Evolutionary conservation across 2,329 filamentous ascomycete species (phyloP).

Genomic region (Aureobasidium sp.): DNA sequence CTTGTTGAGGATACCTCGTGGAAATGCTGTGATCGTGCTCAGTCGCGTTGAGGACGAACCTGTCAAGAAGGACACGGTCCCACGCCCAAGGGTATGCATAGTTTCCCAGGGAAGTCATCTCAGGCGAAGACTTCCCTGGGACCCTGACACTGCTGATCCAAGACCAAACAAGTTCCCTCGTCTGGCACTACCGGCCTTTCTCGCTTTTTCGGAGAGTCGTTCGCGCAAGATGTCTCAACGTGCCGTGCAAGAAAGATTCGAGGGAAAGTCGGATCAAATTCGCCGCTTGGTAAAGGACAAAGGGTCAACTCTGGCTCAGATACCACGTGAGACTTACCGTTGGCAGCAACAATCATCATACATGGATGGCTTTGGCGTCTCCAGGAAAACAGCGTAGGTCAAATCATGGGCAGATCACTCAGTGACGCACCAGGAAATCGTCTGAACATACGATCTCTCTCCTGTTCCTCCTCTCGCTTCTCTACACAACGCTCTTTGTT

Average conservation of each 20-base stretch:
- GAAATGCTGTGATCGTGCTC: neutral
- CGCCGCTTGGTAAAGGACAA: neutral
- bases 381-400: neutral
- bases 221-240: neutral
- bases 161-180: neutral
- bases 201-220: conserved; percentile 2
- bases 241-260: neutral
- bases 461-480: neutral
- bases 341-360: neutral
- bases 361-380: neutral
- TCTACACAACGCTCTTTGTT: neutral
- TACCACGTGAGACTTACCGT: neutral
- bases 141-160: neutral
- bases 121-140: neutral
- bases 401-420: neutral
- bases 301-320: neutral
- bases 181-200: neutral
- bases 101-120: no score
- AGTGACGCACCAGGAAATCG: no score
- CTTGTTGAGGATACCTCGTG: neutral
- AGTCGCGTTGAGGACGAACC: neutral
- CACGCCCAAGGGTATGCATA: neutral
- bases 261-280: neutral
- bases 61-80: neutral
- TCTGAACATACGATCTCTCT: neutral